Evolutionary conservation across 345 rosid species (phyloP).

Genomic region (Clarkia xantiana): DNA sequence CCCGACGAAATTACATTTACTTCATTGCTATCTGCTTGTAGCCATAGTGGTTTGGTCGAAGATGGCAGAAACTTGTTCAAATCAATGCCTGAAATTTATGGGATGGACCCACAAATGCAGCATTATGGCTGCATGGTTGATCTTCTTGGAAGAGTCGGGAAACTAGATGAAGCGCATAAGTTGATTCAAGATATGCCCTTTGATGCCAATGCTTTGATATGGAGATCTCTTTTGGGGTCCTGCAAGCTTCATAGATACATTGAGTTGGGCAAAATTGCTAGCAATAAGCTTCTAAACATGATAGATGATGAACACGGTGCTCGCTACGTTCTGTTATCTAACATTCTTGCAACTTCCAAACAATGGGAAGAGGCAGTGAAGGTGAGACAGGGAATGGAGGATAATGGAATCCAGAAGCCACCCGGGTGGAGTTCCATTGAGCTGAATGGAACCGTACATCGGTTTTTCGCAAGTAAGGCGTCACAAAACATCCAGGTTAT

Average conservation of each 20-base stretch:
- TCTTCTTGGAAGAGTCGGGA: conserved; percentile 42
- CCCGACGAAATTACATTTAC: conserved; percentile 42
- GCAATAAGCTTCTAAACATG: conserved; percentile 13
- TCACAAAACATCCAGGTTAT: conserved; percentile 11
- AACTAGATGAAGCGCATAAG: conserved; percentile 30
- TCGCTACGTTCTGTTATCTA: conserved; percentile 18
- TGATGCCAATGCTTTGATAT: conserved; percentile 28
- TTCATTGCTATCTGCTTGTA: conserved; percentile 33
- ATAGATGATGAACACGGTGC: conserved; percentile 26
- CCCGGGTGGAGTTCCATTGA: conserved; percentile 23
- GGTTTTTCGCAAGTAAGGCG: conserved; percentile 14
- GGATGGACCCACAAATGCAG: conserved; percentile 21
- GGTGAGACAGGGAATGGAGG: conserved; percentile 25
- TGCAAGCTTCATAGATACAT: conserved; percentile 22
- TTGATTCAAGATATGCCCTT: conserved; percentile 30
- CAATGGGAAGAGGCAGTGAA: conserved; percentile 22
- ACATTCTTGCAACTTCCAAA: conserved; percentile 18
- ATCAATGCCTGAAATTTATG: conserved; percentile 20
- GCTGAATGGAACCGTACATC: conserved; percentile 17
- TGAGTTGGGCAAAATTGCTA: conserved; percentile 19
- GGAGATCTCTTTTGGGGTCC: conserved; percentile 24
- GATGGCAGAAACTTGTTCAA: conserved; percentile 28
- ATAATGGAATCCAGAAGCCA: conserved; percentile 20
- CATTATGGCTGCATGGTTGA: conserved; percentile 49
- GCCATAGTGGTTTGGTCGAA: conserved; percentile 34